Percentiles rank a stretch among this genome's conserved stretches.
phyloP scores from a whole-genome alignment of 2,329 filamentous ascomycete species.

The Ophiognomonia clavigignenti-juglandacearum region DNA sequence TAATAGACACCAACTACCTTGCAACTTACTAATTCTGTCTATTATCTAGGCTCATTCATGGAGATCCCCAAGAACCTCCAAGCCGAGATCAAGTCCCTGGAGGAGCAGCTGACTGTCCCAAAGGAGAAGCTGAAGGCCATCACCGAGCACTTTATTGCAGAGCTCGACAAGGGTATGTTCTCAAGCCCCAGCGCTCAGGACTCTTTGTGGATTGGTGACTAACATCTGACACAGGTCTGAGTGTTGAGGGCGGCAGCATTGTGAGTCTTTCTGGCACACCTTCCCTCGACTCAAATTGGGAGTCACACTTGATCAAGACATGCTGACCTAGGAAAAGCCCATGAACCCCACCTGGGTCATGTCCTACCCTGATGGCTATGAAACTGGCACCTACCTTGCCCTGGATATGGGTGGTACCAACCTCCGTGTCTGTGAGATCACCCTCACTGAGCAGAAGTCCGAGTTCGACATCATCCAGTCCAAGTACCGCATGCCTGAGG shows the following conservation, averaged over 20 bases:
- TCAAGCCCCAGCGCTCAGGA: not conserved
- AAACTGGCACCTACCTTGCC: conserved; percentile 82
- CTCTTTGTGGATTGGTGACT: conserved; percentile 5
- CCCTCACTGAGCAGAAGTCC: conserved; percentile 78
- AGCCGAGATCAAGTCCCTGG: conserved; percentile 73
- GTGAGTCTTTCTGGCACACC: conserved; percentile 48
- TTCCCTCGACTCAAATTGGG: too few species aligned
- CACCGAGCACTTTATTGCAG: conserved; percentile 80
- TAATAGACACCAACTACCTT: not conserved
- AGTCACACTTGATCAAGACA: too few species aligned
- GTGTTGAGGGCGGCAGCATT: conserved; percentile 85
- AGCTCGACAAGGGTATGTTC: conserved; percentile 76
- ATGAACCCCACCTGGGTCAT: conserved; percentile 99
- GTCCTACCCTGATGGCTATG: conserved; percentile 78
- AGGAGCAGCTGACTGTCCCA: conserved; percentile 77
- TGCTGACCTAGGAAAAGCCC: conserved; percentile 50
- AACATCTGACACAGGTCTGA: conserved; percentile 55
- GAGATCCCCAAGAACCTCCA: conserved; percentile 84
- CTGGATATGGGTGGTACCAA: conserved; percentile 97
- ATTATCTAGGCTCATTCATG: conserved; percentile 70
- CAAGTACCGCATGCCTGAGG: conserved; percentile 91
- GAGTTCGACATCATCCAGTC: conserved; percentile 94
- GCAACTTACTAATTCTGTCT: not conserved
- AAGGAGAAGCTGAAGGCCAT: conserved; percentile 81
- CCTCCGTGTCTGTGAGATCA: conserved; percentile 89